Percentiles rank a stretch among this genome's conserved stretches.
Evolutionary conservation across 352 stramenopile genomes (phyloP).

Genomic region (Peronospora tabacina): DNA sequence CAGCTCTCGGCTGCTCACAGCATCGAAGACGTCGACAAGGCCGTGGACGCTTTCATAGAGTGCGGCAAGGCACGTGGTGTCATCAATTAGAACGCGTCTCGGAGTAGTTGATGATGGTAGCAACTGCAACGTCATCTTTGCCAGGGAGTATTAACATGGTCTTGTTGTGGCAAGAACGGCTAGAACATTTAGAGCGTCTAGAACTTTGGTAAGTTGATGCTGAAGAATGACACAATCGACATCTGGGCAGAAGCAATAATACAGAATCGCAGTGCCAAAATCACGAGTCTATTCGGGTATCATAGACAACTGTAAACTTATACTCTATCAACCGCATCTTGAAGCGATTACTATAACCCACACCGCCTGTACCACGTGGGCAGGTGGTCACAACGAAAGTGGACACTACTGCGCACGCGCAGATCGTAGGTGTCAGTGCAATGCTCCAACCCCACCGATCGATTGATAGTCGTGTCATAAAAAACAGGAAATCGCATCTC

Average conservation of each 20-base stretch:
- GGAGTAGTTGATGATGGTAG: slow-evolving; percentile 12
- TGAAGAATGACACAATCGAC: slow-evolving; percentile 6
- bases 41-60: slow-evolving; percentile 89
- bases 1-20: slow-evolving; percentile 89
- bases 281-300: neutral
- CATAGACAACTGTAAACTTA: slow-evolving; percentile 32
- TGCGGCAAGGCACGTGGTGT: slow-evolving; percentile 77
- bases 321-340: slow-evolving; percentile 38
- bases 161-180: slow-evolving; percentile 40
- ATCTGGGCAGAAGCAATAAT: neutral
- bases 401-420: slow-evolving; percentile 17
- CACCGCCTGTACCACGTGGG: slow-evolving; percentile 43
- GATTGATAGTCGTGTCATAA: slow-evolving; percentile 19
- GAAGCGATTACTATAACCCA: slow-evolving; percentile 38
- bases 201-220: slow-evolving; percentile 38
- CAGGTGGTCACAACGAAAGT: slow-evolving; percentile 26
- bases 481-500: slow-evolving; percentile 31
- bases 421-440: slow-evolving; percentile 20
- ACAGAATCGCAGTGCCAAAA: neutral
- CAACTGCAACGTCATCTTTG: slow-evolving; percentile 9
- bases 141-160: slow-evolving; percentile 40
- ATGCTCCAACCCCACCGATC: slow-evolving; percentile 24
- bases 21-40: slow-evolving; percentile 87
- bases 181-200: slow-evolving; percentile 2
- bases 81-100: slow-evolving; percentile 35